Evolutionary conservation across 257 asterid genomes (phyloP), one percentile per base, ranked within the genome.

Genomic region (Oldenlandia corymbosa): DNA sequence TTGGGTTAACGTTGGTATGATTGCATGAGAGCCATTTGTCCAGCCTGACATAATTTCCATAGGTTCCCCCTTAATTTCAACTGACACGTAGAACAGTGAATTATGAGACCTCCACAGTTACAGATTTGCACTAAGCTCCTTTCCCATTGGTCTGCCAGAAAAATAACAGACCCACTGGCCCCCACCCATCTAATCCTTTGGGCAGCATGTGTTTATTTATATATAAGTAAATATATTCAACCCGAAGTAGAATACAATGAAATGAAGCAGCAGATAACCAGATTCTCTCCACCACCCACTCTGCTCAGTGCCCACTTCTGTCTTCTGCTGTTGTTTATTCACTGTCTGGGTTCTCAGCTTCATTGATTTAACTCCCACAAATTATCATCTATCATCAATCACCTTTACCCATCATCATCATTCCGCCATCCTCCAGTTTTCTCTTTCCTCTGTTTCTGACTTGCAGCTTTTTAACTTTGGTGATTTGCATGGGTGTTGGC

Each of bases 1-100:
- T 17, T 3, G 11, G 16, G 42, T 30, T 5, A 34, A 8, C 10
- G 36, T 31, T 52, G 53, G 32, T 17, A 73, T 67, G 51, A 62
- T 60, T 73, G 73, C 66, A 67, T 61, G 69, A 13, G 24, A 61
- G 57, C 66, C 73, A 73, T 73, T 67, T 73, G 69, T 67, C 66
- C 21, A 60, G n/a, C 2, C 7, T 34, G 37, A 53, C 55, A 58
- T 64, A 58, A 7, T 58, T 50, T 28, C 4, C 3, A n/a, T n/a
- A n/a, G n/a, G n/a, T n/a, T n/a, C n/a, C n/a, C n/a, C n/a, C n/a
- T n/a, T n/a, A n/a, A n/a, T n/a, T n/a, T n/a, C n/a, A n/a, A n/a
- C 21, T 41, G 71, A 67, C 71, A 71, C 60, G 57, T 62, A 34
- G 39, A 3, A 4, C 39, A 62, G 14, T 31, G 37, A 24, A 17